Conservation (phyloP, 139 green algal genomes). For the Gonium pectorale region DNA sequence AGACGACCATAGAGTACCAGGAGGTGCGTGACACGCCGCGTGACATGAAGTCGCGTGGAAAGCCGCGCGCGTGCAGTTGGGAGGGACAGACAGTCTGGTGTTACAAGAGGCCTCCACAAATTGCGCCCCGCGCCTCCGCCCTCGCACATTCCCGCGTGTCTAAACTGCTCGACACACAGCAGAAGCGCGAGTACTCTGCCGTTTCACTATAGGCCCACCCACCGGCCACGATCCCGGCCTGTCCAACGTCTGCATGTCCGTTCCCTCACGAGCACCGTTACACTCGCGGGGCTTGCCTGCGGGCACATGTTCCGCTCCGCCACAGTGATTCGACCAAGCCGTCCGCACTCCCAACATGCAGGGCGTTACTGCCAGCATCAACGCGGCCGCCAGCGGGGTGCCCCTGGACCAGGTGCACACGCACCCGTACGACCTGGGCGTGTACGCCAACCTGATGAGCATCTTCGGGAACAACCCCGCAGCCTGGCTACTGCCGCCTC, state of each 20-base stretch:
- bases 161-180: not conserved
- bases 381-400: slow-evolving; percentile 5
- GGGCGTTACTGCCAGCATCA: slow-evolving; percentile 46
- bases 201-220: not conserved
- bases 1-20: slow-evolving; percentile 90
- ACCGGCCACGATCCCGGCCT: not conserved
- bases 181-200: not conserved
- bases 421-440: slow-evolving; percentile 55
- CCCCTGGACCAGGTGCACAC: not conserved
- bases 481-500: slow-evolving; percentile 17
- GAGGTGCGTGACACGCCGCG: slow-evolving; percentile 53
- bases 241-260: not conserved
- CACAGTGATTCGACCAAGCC: too few relatives aligned
- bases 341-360: not conserved
- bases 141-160: not conserved
- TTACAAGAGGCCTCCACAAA: not conserved
- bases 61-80: not conserved
- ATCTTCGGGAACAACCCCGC: slow-evolving; percentile 33
- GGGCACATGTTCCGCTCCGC: not conserved
- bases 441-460: slow-evolving; percentile 45
- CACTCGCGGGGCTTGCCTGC: not conserved
- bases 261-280: not conserved
- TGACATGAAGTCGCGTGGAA: not conserved
- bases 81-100: not conserved
- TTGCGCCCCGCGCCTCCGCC: not conserved